Evolutionary conservation across 257 asterid species (phyloP), one percentile per base, ranked within the genome.

Genomic region (Przewalskia tangutica): DNA sequence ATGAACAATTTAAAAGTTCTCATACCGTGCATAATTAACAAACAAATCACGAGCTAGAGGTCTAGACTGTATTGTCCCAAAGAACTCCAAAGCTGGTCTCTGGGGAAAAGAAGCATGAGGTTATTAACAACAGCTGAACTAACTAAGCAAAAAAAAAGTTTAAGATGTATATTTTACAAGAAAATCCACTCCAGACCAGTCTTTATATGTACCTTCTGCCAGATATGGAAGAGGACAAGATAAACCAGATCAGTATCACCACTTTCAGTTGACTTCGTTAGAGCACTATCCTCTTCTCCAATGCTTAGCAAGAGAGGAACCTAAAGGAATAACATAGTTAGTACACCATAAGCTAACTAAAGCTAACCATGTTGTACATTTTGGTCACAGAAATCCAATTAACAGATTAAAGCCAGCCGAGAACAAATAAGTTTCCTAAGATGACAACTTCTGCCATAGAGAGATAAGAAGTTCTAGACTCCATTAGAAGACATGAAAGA

Each of bases 211-310:
- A 94, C 99, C 99, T 96, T 96, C 83, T 89, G 93, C 98, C 97
- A 90, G 79, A 94, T 89, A 84, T 96, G 98, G 83, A 96, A 94
- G 86, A 96, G 85, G 81, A 94, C 99, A 83, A 96, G 99, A 85
- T 94, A 96, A 56, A 94, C 94, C 48, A 96, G 97, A 92, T 96
- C 99, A 14, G 98, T 96, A 85, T 96, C 99, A 70, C 99, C 98
- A 80, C 97, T 90, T 89, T 96, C 98, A 46, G 90, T 87, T 60
- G 98, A 93, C 92, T 96, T 96, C 81, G 82, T 34, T n/a, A 96
- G 97, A 82, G 99, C 98, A 58, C 89, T 90, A 84, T 90, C 97
- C 88, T 93, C 99, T 89, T 96, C 98, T 88, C 93, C 98, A 83
- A 94, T 94, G 93, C 99, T 94, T 70, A 96, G 86, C 91, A 96